Evolutionary conservation across 2,329 filamentous ascomycete species (phyloP).

Genomic region (Apiospora kogelbergensis): DNA sequence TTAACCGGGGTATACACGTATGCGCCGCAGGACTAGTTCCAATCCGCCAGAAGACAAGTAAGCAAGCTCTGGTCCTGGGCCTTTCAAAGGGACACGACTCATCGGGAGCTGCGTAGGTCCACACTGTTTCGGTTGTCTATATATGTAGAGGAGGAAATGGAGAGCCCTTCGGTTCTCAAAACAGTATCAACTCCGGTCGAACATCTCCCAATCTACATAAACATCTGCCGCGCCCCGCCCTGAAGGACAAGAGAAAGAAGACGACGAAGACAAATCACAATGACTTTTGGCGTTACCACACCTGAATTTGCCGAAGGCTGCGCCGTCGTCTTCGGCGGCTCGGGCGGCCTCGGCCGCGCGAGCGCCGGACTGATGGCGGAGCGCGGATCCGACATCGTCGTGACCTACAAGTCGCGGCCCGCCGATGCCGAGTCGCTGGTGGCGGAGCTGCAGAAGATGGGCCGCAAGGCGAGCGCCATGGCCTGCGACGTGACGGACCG

Average conservation of each 20-base stretch:
- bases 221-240: neutral
- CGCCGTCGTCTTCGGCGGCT: slow-evolving; percentile 13
- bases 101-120: neutral
- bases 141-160: neutral
- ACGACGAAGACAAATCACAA: too few relatives aligned
- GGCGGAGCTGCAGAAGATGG: slow-evolving; percentile 5
- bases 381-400: slow-evolving; percentile 11
- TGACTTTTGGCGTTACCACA: slow-evolving; percentile 12
- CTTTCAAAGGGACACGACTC: neutral
- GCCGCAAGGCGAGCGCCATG: slow-evolving; percentile 10
- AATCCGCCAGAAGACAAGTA: too few relatives aligned
- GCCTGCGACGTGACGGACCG: slow-evolving; percentile 10
- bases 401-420: slow-evolving; percentile 10
- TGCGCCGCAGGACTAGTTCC: neutral
- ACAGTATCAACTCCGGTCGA: neutral
- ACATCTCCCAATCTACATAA: neutral
- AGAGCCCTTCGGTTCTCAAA: neutral
- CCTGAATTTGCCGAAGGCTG: slow-evolving; percentile 13
- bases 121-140: too few relatives aligned
- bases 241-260: slow-evolving; percentile 28
- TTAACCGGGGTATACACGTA: neutral
- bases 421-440: slow-evolving; percentile 12
- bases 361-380: slow-evolving; percentile 13
- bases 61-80: too few relatives aligned
- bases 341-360: slow-evolving; percentile 12